phyloP scores from a whole-genome alignment of 2,329 filamentous ascomycete species.

The Chrysoporthe puriensis region DNA sequence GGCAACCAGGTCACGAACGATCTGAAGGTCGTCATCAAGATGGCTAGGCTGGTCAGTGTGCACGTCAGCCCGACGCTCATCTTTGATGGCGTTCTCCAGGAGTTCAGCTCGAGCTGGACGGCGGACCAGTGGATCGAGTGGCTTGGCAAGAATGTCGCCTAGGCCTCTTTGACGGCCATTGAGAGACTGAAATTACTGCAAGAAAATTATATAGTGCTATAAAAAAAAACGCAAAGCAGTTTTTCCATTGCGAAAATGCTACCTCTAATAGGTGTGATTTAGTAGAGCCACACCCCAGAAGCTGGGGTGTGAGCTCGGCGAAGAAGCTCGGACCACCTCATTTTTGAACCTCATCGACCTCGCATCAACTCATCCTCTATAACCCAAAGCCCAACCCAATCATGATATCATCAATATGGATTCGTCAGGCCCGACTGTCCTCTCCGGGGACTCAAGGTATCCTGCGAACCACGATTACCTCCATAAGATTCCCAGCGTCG shows the following conservation, averaged over 20 bases:
- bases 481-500: conserved; percentile 6
- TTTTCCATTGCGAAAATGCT: not conserved
- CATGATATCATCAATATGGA: conserved; percentile 23
- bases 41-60: conserved; percentile 75
- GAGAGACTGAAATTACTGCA: not conserved
- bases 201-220: not conserved
- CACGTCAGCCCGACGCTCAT: conserved; percentile 92
- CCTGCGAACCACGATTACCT: not conserved
- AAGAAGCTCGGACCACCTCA: conserved; percentile 23
- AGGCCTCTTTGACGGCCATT: not conserved
- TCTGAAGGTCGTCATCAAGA: conserved; percentile 82
- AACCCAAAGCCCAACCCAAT: not conserved
- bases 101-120: conserved; percentile 79
- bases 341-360: conserved; percentile 7
- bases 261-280: not conserved
- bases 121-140: conserved; percentile 84
- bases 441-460: not conserved
- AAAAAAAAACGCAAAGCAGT: not conserved
- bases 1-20: conserved; percentile 86
- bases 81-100: conserved; percentile 81
- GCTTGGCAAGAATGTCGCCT: conserved; percentile 63
- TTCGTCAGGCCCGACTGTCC: not conserved
- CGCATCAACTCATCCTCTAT: not conserved
- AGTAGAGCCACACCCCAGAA: not conserved
- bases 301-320: not conserved